Base-by-base conservation (phyloP, 495 filamentous ascomycete genomes). In the Xeromyces bisporus region DNA sequence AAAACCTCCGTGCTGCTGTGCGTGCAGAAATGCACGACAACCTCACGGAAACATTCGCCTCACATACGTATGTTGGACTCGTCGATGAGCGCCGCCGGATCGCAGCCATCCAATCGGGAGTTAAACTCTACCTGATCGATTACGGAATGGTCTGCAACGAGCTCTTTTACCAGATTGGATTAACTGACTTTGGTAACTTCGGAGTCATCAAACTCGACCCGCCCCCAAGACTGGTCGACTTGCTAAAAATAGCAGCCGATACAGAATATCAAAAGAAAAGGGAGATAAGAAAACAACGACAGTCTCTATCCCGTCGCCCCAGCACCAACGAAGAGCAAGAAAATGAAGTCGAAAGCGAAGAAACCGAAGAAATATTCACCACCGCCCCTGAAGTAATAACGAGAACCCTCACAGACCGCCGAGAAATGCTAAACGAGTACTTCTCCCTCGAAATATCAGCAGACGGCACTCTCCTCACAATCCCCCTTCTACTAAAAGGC, bases 111-210 rank as follows among this genome's bases (percentile, higher is more conserved):
- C 91, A 99, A 60, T 71, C 78, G 15, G 89, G 91, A 11, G 80
- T 96, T 1, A 91, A 87, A 47, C 67, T 99, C 28, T 93, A 76
- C 51, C 73, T 96, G 11, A 69, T 99, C 34, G 91, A 99, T 57
- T 99, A 96, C 48, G 89, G 84, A 10, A 74, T 83, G 44, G 60
- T 83, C 9, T 78, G 73, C 51, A 77, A 72, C 34, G 91, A 96
- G 45, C 86, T 87, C 55, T 93, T 99, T 58, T 96, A 99, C 57
- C 91, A 99, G 54, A 59, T 96, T 27, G 91, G 86, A 2, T 68
- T 99, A 26, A 93, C 89, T 0, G 84, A 96, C 47, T 99, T 96
- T 51, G 84, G 78, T 1, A 96, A 96, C 46, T 96, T 93, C 49
- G 91, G 91, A 10, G 45, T 62, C 30, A 92, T 96, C 42, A 67